Evolutionary conservation across 169 alveolate genomes (phyloP).

Genomic region (Blepharisma undulans): DNA sequence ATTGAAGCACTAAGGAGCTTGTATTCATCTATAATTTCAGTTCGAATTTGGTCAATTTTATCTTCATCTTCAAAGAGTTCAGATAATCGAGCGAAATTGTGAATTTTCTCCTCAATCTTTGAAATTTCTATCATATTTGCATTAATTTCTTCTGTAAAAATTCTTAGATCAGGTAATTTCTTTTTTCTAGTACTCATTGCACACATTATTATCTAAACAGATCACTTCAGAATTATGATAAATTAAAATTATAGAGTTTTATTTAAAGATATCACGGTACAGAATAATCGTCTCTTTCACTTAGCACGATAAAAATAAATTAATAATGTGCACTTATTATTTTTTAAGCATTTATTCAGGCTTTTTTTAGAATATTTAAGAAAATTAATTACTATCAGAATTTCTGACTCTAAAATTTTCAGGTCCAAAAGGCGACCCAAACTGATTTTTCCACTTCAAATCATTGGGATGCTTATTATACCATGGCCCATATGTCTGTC

Average conservation of each 20-base stretch:
- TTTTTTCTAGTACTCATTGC: neutral
- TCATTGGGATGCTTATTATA: neutral
- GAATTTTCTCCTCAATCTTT: neutral
- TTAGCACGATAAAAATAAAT: too few species aligned
- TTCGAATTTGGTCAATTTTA: neutral
- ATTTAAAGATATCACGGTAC: too few species aligned
- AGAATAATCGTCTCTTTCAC: too few species aligned
- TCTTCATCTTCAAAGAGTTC: neutral
- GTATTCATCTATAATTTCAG: neutral
- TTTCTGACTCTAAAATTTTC: neutral
- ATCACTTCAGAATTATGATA: neutral
- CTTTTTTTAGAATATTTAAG: neutral
- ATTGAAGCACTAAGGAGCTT: neutral
- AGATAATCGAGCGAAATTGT: neutral
- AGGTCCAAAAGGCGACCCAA: neutral
- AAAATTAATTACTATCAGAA: neutral
- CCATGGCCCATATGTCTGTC: constrained; percentile 3
- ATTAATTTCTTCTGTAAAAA: neutral
- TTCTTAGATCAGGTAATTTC: neutral
- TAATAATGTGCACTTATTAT: neutral
- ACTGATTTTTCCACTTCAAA: neutral
- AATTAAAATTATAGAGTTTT: too few species aligned
- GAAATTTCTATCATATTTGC: neutral
- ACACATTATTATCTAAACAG: neutral
- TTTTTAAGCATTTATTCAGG: neutral